phyloP scores from a whole-genome alignment of 1,139 yeast genomes.

The Sugiyamaella japonica region DNA sequence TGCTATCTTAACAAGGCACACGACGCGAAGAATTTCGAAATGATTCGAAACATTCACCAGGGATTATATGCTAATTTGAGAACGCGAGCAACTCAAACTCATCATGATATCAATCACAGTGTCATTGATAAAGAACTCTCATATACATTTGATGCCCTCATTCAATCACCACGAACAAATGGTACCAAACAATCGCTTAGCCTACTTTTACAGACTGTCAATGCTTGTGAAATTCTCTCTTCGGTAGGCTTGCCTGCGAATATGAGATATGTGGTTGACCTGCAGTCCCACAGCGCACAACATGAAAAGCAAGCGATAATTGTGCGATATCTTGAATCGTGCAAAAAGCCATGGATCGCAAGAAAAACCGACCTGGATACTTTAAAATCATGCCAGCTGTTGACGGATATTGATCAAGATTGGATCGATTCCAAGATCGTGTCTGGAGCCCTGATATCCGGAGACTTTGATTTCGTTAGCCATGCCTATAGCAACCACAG shows the following conservation, averaged over 20 bases:
- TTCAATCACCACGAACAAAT: conserved; percentile 4
- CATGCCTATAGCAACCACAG: conserved; percentile 16
- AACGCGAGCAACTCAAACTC: neutral
- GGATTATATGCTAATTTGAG: conserved; percentile 6
- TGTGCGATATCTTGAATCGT: conserved; percentile 2
- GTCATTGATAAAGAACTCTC: neutral
- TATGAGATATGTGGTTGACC: conserved; percentile 2
- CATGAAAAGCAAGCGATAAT: conserved; percentile 12
- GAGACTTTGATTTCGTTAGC: conserved; percentile 30
- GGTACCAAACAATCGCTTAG: conserved; percentile 4
- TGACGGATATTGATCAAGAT: conserved; percentile 18
- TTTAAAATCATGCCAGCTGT: conserved; percentile 13
- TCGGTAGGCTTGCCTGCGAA: conserved; percentile 9
- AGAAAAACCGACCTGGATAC: conserved; percentile 22
- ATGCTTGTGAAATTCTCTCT: conserved; percentile 12
- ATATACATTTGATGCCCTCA: neutral
- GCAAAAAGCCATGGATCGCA: conserved; percentile 6
- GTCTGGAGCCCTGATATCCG: conserved; percentile 22
- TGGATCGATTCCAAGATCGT: conserved; percentile 26
- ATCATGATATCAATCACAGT: neutral
- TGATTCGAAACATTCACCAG: conserved; percentile 9
- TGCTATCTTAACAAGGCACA: conserved; percentile 21
- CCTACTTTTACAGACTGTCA: conserved; percentile 6
- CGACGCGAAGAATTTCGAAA: conserved; percentile 1
- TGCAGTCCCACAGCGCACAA: neutral